phyloP scores from a whole-genome alignment of 139 green algal genomes.

The Prasinococcaceae sp. region DNA sequence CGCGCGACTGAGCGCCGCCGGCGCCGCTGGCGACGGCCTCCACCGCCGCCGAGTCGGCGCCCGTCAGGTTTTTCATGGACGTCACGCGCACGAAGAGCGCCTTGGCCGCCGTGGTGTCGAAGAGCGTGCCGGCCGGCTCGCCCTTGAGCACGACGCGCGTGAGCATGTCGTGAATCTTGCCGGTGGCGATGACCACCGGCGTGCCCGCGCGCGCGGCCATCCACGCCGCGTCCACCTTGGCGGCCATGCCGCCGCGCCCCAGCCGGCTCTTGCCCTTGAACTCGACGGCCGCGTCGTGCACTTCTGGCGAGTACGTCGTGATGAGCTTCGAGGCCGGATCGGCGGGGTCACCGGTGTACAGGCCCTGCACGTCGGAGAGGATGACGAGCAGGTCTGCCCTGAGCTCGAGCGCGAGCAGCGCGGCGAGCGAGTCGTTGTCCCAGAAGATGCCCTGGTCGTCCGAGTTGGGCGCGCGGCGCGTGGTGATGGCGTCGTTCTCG shows the following conservation, averaged over 20 bases:
- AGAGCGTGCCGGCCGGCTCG: conserved; percentile 38
- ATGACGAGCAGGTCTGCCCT: conserved; percentile 40
- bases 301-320: conserved; percentile 26
- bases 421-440: conserved; percentile 48
- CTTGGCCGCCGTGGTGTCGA: conserved; percentile 23
- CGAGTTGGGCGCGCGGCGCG: conserved; percentile 12
- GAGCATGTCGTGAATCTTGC: conserved; percentile 25
- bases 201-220: conserved; percentile 25
- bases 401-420: conserved; percentile 39
- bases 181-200: conserved; percentile 37
- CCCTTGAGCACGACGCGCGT: conserved; percentile 22
- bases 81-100: too few species aligned
- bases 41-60: too few species aligned
- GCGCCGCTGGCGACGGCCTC: too few species aligned
- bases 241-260: conserved; percentile 40
- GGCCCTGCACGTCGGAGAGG: conserved; percentile 43
- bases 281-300: conserved; percentile 26
- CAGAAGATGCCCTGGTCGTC: conserved; percentile 25
- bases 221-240: conserved; percentile 42
- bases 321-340: conserved; percentile 31
- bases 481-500: conserved; percentile 48
- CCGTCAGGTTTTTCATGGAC: too few species aligned
- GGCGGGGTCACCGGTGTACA: conserved; percentile 34
- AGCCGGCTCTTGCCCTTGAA: conserved; percentile 31
- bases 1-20: conserved; percentile 7